Base-by-base conservation (phyloP, 164 flowering plant genomes). In the Hamamelis virginiana region DNA sequence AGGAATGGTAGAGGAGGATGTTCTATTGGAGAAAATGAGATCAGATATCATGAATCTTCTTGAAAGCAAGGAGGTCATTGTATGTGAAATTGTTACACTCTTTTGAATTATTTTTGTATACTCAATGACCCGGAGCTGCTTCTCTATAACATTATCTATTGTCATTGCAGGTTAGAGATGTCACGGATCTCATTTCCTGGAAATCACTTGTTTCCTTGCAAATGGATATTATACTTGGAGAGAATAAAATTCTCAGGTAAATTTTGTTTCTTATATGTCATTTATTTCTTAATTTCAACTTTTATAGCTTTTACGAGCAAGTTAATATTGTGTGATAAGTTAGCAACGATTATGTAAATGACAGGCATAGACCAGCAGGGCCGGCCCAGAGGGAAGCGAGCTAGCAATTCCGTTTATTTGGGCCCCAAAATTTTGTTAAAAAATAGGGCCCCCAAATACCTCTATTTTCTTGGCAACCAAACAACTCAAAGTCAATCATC, bases 171-270 rank as follows among this genome's bases (percentile, higher is more conserved):
- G 78, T 68, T 25, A 86, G 87, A 77, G 95, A 91, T 69, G 78
- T 92, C 48, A 76, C 50, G 44, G 91, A 88, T 51, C 86, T 96
- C 47, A 27, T 75, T 62, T 70, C 88, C 19, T 92, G 98, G 99
- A 87, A 90, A 83, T 86, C 90, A 47, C 74, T 72, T 41, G 84
- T 90, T 83, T 90, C 93, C 57, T 21, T 52, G 45, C 92, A 87
- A 80, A 62, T 96, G 83, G 87, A 86, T 67, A 76, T 62, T 61
- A 51, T 95, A 38, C 43, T 81, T 43, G 78, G 62, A 70, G 91
- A 90, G 63, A 90, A 87, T 75, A 78, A 77, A 52, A 41, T 82
- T 70, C 95, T 95, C 89, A 95, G 99, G 99, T 33, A 33, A 33
- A 33, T 33, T 33, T 95, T 53, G n/a, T 4, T 52, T 69, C 28